Base-by-base conservation (phyloP, 2,329 filamentous ascomycete genomes). In the Fusarium aywerte region DNA sequence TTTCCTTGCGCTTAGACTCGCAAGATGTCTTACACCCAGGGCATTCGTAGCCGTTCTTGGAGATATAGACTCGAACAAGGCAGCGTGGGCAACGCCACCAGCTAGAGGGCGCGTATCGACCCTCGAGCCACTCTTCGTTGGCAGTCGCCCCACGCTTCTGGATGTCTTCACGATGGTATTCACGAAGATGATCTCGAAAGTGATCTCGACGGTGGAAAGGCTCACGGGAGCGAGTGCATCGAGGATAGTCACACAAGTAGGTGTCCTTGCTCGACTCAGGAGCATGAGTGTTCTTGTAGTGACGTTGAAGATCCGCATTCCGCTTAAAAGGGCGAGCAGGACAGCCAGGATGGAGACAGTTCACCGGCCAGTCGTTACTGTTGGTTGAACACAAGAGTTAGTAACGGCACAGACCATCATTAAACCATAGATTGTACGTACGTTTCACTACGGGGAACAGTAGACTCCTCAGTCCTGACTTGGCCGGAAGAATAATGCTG, bases 41-140 rank as follows among this genome's bases (percentile, higher is more conserved):
- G 72, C 85, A 88, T 40, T 79, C 76, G 68, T 80, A 86, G 21
- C 78, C 79, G 33, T 78, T 61, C 48, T 74, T 72, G 18, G 76
- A 74, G 62, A 84, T 74, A 51, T 74, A 66, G 52, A 86, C 80
- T 38, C 84, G 77, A 61, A 68, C 68, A 44, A 88, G 80, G 69
- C 85, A 87, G 60, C 82, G 81, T 48, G 79, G 77, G 75, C 85
- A 88, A 33, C 85, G 80, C 84, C 84, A 88, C 84, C 84, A 87
- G 4, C 69, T 75, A 4, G 59, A 59, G 21, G 78, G 74, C 31
- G 82, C 70, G 51, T 78, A 76, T 58, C 82, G 79, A 44, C 72
- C 76, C 11, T 78, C 71, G 43, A 80, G 69, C 80, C 80, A 83
- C 62, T 76, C 77, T 35, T 77, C 75, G 38, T 75, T 72, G 56